These are phyloP conservation scores for Closterium sp. DNA, from an alignment of 139 green algal genomes.

Conservation along the genomic window DNA sequence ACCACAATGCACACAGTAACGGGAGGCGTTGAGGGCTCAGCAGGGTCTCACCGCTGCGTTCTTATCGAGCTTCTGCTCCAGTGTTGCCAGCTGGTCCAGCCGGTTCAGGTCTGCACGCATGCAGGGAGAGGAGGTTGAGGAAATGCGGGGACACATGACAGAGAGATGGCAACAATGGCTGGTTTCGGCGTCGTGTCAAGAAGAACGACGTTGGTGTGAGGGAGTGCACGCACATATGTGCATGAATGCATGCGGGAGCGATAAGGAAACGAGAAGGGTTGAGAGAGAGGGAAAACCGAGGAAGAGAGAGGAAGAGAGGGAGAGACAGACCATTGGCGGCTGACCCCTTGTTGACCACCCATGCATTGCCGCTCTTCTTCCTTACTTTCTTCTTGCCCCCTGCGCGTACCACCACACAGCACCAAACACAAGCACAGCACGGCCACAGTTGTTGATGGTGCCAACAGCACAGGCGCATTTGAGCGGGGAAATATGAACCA, in stretches of 20 bases:
- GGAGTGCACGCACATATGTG: too few relatives aligned
- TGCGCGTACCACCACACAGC: not conserved
- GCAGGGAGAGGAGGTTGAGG: not conserved
- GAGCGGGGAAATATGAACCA: too few relatives aligned
- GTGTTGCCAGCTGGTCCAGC: not conserved
- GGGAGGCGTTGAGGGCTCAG: too few relatives aligned
- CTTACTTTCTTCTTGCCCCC: not conserved
- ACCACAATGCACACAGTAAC: too few relatives aligned
- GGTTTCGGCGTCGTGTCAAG: not conserved
- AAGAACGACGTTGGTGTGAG: too few relatives aligned
- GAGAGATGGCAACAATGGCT: not conserved
- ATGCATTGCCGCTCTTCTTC: not conserved
- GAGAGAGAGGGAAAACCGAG: not conserved
- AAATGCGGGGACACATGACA: not conserved
- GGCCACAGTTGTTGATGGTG: not conserved
- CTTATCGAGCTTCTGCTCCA: not conserved
- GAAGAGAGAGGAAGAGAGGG: not conserved
- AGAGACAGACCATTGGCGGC: not conserved
- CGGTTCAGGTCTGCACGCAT: not conserved
- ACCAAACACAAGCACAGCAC: not conserved
- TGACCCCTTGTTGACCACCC: not conserved
- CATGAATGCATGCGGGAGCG: too few relatives aligned
- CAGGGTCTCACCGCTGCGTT: not conserved
- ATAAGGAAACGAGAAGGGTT: not conserved
- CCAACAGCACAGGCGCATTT: not conserved